A percentile compares a stretch with the other conserved stretches of the same genome.
These are phyloP conservation scores for Erodium moschatum DNA, from an alignment of 441 rosid species.

Conservation along the genomic window DNA sequence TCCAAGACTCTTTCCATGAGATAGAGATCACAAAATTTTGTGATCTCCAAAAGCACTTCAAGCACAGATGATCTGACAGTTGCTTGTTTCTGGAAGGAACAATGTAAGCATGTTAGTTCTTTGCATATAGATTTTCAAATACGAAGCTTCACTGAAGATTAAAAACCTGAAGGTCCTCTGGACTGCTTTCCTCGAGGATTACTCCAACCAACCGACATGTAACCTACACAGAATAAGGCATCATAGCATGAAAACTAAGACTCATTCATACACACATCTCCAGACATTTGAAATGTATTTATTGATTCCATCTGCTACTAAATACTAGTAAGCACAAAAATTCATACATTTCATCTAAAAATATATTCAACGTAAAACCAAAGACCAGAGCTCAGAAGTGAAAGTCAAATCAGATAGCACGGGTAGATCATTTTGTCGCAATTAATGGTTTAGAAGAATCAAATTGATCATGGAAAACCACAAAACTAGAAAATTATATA, in stretches of 20 bases:
- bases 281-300: neutral
- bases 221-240: conserved; percentile 42
- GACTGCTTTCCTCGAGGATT: conserved; percentile 77
- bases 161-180: conserved; percentile 77
- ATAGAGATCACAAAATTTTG: conserved; percentile 83
- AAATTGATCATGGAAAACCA: neutral
- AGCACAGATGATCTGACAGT: conserved; percentile 79
- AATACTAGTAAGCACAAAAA: neutral
- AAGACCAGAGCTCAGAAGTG: neutral
- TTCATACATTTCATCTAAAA: neutral
- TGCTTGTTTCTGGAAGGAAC: conserved; percentile 62
- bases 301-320: neutral
- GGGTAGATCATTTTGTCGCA: neutral
- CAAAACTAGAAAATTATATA: neutral
- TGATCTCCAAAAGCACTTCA: conserved; percentile 84
- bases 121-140: conserved; percentile 17
- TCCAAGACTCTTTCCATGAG: conserved; percentile 97
- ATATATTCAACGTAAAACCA: neutral
- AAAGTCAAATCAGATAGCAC: neutral
- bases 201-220: conserved; percentile 90
- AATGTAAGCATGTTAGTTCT: conserved; percentile 24
- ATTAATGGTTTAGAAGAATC: neutral
- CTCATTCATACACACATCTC: neutral
- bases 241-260: conserved; percentile 12
- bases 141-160: conserved; percentile 12